These are phyloP conservation scores for Metarhizium brunneum DNA, from an alignment of 2,329 filamentous ascomycete species.

Conservation along the genomic window DNA sequence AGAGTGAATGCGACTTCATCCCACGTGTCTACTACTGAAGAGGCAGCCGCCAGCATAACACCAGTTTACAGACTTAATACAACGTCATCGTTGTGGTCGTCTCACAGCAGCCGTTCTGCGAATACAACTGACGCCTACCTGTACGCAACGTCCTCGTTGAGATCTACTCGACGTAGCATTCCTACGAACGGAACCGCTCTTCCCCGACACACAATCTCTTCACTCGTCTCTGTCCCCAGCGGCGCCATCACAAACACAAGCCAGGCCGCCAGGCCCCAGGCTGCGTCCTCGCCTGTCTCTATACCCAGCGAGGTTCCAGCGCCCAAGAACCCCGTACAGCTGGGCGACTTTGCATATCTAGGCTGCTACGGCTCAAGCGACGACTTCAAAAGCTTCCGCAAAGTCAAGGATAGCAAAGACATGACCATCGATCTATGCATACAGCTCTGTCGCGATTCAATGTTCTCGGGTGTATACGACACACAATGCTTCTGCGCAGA, in stretches of 20 bases:
- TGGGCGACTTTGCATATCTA: conserved; percentile 24
- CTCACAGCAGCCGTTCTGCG: not conserved
- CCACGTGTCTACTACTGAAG: no score
- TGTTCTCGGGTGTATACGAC: conserved; percentile 30
- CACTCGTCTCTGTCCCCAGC: not conserved
- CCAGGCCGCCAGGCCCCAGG: not conserved
- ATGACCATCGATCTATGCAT: conserved; percentile 34
- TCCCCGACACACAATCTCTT: not conserved
- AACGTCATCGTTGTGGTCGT: not conserved
- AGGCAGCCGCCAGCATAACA: no score
- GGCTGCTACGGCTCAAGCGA: conserved; percentile 33
- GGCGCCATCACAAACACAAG: not conserved
- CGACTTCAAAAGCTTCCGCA: conserved; percentile 25
- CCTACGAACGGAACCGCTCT: not conserved
- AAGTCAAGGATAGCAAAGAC: conserved; percentile 15
- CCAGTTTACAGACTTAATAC: not conserved
- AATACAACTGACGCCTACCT: not conserved
- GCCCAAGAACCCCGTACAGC: conserved; percentile 20
- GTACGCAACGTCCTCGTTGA: not conserved
- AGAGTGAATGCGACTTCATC: no score
- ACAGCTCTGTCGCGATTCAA: conserved; percentile 22
- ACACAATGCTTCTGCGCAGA: conserved; percentile 37
- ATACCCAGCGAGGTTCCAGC: conserved; percentile 5
- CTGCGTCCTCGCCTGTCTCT: conserved; percentile 4
- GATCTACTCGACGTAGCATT: not conserved